A percentile compares a stretch with the other conserved stretches of the same genome.
Evolutionary conservation across 2,329 filamentous ascomycete species (phyloP).

Genomic region (Nemania bipapillata): DNA sequence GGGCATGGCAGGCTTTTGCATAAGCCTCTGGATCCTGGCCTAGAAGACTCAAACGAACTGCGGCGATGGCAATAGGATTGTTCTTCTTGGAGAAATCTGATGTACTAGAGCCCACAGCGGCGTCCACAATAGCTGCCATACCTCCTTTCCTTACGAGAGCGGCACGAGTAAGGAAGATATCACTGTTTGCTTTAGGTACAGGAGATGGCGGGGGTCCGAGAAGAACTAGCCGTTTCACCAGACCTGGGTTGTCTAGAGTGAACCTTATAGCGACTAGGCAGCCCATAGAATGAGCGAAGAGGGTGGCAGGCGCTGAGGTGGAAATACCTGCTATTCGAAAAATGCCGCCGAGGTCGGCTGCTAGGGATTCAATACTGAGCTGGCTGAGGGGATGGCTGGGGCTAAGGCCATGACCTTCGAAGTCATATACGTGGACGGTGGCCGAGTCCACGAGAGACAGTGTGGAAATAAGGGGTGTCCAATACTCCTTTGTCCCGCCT

Average conservation of each 20-base stretch:
- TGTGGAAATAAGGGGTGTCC: slow-evolving; percentile 25
- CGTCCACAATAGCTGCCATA: slow-evolving; percentile 21
- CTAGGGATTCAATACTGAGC: slow-evolving; percentile 27
- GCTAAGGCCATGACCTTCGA: slow-evolving; percentile 34
- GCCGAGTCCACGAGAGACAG: slow-evolving; percentile 1
- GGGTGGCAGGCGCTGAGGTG: slow-evolving; percentile 12
- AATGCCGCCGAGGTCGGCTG: slow-evolving; percentile 21
- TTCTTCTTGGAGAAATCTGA: slow-evolving; percentile 3
- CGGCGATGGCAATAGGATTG: slow-evolving; percentile 21
- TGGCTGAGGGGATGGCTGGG: slow-evolving; percentile 32
- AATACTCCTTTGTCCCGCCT: slow-evolving; percentile 32
- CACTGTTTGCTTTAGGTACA: background rate
- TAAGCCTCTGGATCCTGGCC: slow-evolving; percentile 35
- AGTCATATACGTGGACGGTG: slow-evolving; percentile 30
- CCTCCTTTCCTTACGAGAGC: slow-evolving; percentile 11
- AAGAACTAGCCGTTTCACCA: slow-evolving; percentile 21
- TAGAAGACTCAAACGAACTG: slow-evolving; percentile 22
- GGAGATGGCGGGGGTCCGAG: slow-evolving; percentile 14
- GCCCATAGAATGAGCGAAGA: slow-evolving; percentile 31
- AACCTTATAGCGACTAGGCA: slow-evolving; percentile 29
- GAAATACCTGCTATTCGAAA: slow-evolving; percentile 18
- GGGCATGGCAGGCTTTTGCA: slow-evolving; percentile 26
- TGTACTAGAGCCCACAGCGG: background rate
- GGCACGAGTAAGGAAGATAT: background rate
- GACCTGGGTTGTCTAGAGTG: slow-evolving; percentile 8